These are phyloP conservation scores for Blastocladiella emersonii DNA, from an alignment of 371 early-diverging fungal species.

Conservation along the genomic window DNA sequence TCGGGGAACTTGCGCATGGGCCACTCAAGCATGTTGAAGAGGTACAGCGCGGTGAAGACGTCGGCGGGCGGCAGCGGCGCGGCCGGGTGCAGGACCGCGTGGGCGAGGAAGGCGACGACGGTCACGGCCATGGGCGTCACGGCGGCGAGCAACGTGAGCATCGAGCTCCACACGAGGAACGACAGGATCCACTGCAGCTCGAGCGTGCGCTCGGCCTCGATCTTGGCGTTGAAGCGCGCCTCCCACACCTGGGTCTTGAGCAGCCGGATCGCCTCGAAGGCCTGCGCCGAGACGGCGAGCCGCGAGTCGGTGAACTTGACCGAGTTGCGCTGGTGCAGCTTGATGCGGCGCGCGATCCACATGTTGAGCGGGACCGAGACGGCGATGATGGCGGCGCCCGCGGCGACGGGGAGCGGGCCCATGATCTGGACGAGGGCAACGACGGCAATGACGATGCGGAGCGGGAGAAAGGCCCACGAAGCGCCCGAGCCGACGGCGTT, in stretches of 20 bases:
- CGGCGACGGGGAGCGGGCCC: neutral
- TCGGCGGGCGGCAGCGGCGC: neutral
- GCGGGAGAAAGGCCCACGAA: neutral
- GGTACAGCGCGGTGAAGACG: neutral
- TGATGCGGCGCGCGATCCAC: neutral
- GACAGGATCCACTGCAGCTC: conserved; percentile 26
- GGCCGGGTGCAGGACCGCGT: neutral
- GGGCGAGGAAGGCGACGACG: neutral
- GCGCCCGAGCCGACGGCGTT: neutral
- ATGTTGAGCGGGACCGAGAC: neutral
- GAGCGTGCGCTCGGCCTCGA: conserved; percentile 34
- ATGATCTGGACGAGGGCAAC: neutral
- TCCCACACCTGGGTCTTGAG: conserved; percentile 37
- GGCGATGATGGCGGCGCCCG: neutral
- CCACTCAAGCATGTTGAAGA: conserved; percentile 38
- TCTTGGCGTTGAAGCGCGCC: conserved; percentile 18
- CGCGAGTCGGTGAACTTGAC: conserved; percentile 17
- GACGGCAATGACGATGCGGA: neutral
- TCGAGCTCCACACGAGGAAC: neutral
- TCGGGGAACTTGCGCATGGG: conserved; percentile 11
- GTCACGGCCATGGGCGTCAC: neutral
- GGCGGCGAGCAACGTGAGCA: neutral
- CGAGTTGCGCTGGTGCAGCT: neutral
- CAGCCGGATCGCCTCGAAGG: conserved; percentile 22
- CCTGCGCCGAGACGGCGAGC: neutral